Evolutionary conservation across 1,284 basidiomycete genomes (phyloP).

Genomic region (Cryptococcus neoformans): DNA sequence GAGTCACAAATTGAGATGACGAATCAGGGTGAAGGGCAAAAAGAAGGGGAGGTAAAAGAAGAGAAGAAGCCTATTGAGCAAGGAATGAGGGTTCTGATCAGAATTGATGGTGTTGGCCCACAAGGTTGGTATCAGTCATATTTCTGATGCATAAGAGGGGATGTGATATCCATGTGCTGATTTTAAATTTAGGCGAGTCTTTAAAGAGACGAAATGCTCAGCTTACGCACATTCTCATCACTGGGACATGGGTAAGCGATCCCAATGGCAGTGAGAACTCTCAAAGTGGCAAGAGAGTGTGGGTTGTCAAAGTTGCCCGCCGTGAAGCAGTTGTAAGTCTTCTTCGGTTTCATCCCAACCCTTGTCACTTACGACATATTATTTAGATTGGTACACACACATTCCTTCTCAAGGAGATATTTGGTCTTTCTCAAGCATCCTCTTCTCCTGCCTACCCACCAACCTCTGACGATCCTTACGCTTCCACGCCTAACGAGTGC

Average conservation of each 20-base stretch:
- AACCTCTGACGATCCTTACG: slow-evolving; percentile 54
- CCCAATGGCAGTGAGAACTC: slow-evolving; percentile 13
- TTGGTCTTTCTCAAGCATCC: slow-evolving; percentile 60
- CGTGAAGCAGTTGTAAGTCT: slow-evolving; percentile 64
- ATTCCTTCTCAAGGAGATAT: slow-evolving; percentile 89
- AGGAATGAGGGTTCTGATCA: slow-evolving; percentile 71
- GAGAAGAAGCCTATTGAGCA: slow-evolving; percentile 55
- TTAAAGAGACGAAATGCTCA: slow-evolving; percentile 72
- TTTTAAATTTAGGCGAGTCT: slow-evolving; percentile 29
- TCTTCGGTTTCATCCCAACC: neutral
- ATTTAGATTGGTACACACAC: slow-evolving; percentile 73
- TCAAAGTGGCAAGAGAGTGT: slow-evolving; percentile 55
- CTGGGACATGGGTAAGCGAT: slow-evolving; percentile 60
- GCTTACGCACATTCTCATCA: slow-evolving; percentile 76
- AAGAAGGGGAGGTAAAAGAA: slow-evolving; percentile 51
- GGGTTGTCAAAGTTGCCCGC: slow-evolving; percentile 85
- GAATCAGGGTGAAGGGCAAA: slow-evolving; percentile 16
- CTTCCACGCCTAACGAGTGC: slow-evolving; percentile 78
- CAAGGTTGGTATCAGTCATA: slow-evolving; percentile 55
- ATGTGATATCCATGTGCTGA: neutral
- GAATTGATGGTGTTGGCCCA: slow-evolving; percentile 70
- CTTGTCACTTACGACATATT: neutral
- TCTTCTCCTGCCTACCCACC: slow-evolving; percentile 56
- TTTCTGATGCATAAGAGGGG: too few relatives aligned
- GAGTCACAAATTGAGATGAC: slow-evolving; percentile 44